phyloP scores from a whole-genome alignment of 1,139 yeast species.

The Chernovozyma aurita region DNA sequence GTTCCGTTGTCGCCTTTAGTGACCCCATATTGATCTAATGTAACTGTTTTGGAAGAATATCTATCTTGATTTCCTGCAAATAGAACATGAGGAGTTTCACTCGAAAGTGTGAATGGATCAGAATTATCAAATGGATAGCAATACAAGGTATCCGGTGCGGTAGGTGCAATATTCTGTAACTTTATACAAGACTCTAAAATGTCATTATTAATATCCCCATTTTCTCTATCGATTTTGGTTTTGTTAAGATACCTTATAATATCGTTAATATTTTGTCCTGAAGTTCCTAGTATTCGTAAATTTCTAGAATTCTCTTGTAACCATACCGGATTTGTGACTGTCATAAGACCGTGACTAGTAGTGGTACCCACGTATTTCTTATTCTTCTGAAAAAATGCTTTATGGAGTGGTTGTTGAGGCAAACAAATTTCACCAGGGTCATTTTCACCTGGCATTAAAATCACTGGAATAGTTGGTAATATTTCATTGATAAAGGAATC shows the following conservation, averaged over 20 bases:
- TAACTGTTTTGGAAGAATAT: constrained; percentile 38
- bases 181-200: constrained; percentile 64
- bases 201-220: constrained; percentile 30
- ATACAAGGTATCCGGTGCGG: constrained; percentile 93
- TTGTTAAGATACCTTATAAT: constrained; percentile 56
- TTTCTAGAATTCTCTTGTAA: constrained; percentile 46
- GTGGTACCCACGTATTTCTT: constrained; percentile 38
- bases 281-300: constrained; percentile 58
- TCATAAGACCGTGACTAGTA: constrained; percentile 35
- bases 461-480: constrained; percentile 57
- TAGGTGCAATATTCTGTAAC: constrained; percentile 90
- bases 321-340: constrained; percentile 76
- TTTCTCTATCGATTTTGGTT: constrained; percentile 13
- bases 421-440: constrained; percentile 82
- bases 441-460: constrained; percentile 75
- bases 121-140: constrained; percentile 77
- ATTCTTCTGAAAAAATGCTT: constrained; percentile 57
- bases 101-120: constrained; percentile 73
- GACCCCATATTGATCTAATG: constrained; percentile 12
- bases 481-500: constrained; percentile 61
- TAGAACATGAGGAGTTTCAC: constrained; percentile 79
- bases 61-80: constrained; percentile 78
- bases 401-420: constrained; percentile 89
- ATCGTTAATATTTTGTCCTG: constrained; percentile 85
- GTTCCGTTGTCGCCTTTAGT: constrained; percentile 21